Evolutionary conservation across 805 yeast genomes (phyloP).

Genomic region (Cyberlindnera misumaiensis): DNA sequence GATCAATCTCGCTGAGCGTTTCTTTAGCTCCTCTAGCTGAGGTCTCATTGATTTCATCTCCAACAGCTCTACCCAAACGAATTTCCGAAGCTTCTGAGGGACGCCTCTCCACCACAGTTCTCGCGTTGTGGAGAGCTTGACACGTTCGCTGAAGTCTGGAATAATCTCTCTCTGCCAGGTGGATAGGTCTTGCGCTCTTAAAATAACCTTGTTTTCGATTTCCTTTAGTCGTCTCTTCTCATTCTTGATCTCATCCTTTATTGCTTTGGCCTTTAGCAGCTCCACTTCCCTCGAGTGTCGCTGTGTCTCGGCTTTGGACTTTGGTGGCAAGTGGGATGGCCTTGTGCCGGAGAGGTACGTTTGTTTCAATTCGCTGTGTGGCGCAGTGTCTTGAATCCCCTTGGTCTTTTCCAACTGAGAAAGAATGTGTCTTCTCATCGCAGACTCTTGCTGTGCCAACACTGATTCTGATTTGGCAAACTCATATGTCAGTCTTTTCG

Average conservation of each 20-base stretch:
- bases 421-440: slow-evolving; percentile 9
- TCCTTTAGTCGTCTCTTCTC: slow-evolving; percentile 26
- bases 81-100: slow-evolving; percentile 37
- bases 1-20: slow-evolving; percentile 3
- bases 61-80: slow-evolving; percentile 45
- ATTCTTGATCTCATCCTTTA: slow-evolving; percentile 31
- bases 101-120: slow-evolving; percentile 60
- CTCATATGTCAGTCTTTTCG: slow-evolving; percentile 13
- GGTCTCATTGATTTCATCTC: slow-evolving; percentile 26
- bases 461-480: slow-evolving; percentile 26
- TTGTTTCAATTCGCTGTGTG: slow-evolving; percentile 11
- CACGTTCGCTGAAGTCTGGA: slow-evolving; percentile 28
- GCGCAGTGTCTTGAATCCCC: slow-evolving; percentile 1
- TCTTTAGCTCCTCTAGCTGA: slow-evolving; percentile 4
- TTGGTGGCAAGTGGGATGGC: slow-evolving; percentile 64
- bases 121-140: slow-evolving; percentile 34
- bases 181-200: slow-evolving; percentile 30
- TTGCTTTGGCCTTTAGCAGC: slow-evolving; percentile 33
- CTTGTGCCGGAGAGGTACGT: slow-evolving; percentile 42
- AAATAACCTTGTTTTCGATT: slow-evolving; percentile 28
- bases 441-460: slow-evolving; percentile 29
- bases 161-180: slow-evolving; percentile 37
- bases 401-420: slow-evolving; percentile 21
- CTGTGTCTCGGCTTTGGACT: slow-evolving; percentile 41
- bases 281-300: slow-evolving; percentile 52